phyloP scores from a whole-genome alignment of 1,284 basidiomycete species.

The Irpex sp. region DNA sequence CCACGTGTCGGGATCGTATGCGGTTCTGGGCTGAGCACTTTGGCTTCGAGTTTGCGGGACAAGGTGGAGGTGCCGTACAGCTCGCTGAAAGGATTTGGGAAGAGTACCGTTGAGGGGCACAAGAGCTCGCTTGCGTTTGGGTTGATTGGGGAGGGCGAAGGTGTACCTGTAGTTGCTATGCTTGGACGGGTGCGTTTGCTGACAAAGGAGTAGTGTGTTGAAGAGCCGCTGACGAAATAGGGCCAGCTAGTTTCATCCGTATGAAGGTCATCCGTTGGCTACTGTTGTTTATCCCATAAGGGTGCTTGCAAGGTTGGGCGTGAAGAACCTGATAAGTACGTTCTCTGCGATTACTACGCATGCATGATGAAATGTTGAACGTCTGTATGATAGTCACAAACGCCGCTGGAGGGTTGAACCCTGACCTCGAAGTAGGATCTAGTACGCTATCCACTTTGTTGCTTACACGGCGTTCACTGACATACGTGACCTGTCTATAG shows the following conservation, averaged over 20 bases:
- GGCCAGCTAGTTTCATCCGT: conserved; percentile 68
- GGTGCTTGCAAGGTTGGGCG: conserved; percentile 70
- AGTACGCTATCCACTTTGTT: conserved; percentile 43
- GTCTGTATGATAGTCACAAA: conserved; percentile 63
- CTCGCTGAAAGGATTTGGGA: conserved; percentile 62
- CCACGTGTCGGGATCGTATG: conserved; percentile 77
- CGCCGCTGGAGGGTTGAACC: conserved; percentile 77
- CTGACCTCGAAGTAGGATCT: conserved; percentile 72
- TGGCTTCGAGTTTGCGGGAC: conserved; percentile 54
- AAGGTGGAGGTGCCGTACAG: conserved; percentile 57
- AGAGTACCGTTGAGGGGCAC: conserved; percentile 78
- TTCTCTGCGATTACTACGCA: neutral
- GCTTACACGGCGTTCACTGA: neutral
- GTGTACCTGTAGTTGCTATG: conserved; percentile 79
- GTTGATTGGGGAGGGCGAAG: conserved; percentile 51
- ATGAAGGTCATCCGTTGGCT: conserved; percentile 71
- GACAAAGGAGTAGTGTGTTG: neutral
- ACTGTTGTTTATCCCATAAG: conserved; percentile 77
- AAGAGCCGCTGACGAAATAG: neutral
- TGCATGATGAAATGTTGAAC: neutral
- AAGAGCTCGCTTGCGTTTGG: conserved; percentile 78
- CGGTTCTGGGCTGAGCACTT: conserved; percentile 71
- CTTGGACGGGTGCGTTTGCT: conserved; percentile 62
- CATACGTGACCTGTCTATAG: no score
- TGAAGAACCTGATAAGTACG: conserved; percentile 72